Conservation (phyloP, 352 stramenopile species). For the Phytophthora pini region DNA sequence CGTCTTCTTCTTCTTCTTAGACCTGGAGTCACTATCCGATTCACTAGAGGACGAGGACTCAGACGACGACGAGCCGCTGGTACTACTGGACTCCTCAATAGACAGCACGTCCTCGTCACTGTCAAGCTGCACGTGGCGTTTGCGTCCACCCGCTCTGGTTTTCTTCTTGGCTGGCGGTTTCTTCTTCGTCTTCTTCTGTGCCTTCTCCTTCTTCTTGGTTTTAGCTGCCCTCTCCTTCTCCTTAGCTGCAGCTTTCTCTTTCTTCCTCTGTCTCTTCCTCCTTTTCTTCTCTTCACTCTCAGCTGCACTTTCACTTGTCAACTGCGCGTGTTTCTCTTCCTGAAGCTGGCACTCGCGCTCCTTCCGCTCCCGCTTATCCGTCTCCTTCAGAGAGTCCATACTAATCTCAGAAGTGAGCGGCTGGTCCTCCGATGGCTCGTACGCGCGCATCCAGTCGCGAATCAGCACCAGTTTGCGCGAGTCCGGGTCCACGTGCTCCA, state of each 20-base stretch:
- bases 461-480: conserved; percentile 73
- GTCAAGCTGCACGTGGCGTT: conserved; percentile 33
- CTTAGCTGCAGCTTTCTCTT: conserved; percentile 31
- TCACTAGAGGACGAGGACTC: conserved; percentile 40
- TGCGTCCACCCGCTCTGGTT: conserved; percentile 4
- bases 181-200: conserved; percentile 18
- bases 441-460: conserved; percentile 80
- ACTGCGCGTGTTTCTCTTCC: conserved; percentile 54
- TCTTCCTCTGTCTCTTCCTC: conserved; percentile 31
- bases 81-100: conserved; percentile 34
- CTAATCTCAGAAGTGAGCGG: conserved; percentile 57
- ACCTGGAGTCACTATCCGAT: conserved; percentile 40
- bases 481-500: conserved; percentile 58
- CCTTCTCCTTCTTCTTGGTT: conserved; percentile 28
- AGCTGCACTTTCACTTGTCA: conserved; percentile 22
- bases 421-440: conserved; percentile 60
- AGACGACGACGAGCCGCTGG: conserved; percentile 35
- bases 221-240: conserved; percentile 4
- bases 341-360: conserved; percentile 45
- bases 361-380: conserved; percentile 54
- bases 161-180: conserved; percentile 14
- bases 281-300: conserved; percentile 34
- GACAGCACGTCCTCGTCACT: conserved; percentile 46
- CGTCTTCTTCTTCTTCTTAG: conserved; percentile 42
- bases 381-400: conserved; percentile 63